Evolutionary conservation across 331 rosid species (phyloP).

Genomic region (Pyracantha coccinea): DNA sequence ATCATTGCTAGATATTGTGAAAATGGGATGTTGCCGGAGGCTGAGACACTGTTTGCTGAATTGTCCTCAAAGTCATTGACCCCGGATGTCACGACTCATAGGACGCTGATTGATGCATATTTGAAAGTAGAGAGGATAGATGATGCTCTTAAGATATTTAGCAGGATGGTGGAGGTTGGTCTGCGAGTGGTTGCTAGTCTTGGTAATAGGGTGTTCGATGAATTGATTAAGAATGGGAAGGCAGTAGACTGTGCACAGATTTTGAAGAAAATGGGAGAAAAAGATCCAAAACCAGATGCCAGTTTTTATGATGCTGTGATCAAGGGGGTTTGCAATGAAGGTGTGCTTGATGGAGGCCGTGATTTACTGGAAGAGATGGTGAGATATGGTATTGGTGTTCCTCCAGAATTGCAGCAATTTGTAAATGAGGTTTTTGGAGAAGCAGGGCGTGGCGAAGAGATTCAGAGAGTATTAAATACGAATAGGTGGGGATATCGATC

Average conservation of each 20-base stretch:
- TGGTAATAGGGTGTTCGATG: slow-evolving; percentile 63
- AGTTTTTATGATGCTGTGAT: slow-evolving; percentile 79
- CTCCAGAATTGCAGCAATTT: slow-evolving; percentile 48
- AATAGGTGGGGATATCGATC: slow-evolving; percentile 35
- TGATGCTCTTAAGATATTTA: slow-evolving; percentile 59
- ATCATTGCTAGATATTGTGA: slow-evolving; percentile 72
- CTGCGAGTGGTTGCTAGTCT: slow-evolving; percentile 83
- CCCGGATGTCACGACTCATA: slow-evolving; percentile 77
- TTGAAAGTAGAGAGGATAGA: slow-evolving; percentile 56
- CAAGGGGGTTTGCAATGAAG: slow-evolving; percentile 66
- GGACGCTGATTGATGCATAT: slow-evolving; percentile 69
- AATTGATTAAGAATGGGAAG: slow-evolving; percentile 64
- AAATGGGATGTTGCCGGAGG: slow-evolving; percentile 63
- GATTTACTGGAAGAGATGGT: slow-evolving; percentile 57
- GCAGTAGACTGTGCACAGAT: slow-evolving; percentile 56
- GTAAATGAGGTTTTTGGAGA: slow-evolving; percentile 44
- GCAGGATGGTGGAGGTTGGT: slow-evolving; percentile 80
- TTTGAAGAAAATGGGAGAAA: slow-evolving; percentile 88
- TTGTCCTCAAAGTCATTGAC: slow-evolving; percentile 70
- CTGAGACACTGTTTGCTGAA: slow-evolving; percentile 60
- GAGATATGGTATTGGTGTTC: slow-evolving; percentile 72
- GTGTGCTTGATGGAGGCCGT: slow-evolving; percentile 43
- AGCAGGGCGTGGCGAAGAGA: slow-evolving; percentile 67
- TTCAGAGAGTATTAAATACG: slow-evolving; percentile 46
- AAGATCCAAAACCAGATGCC: slow-evolving; percentile 87